Evolutionary conservation across 345 rosid species (phyloP).

Genomic region (Dimocarpus longan): DNA sequence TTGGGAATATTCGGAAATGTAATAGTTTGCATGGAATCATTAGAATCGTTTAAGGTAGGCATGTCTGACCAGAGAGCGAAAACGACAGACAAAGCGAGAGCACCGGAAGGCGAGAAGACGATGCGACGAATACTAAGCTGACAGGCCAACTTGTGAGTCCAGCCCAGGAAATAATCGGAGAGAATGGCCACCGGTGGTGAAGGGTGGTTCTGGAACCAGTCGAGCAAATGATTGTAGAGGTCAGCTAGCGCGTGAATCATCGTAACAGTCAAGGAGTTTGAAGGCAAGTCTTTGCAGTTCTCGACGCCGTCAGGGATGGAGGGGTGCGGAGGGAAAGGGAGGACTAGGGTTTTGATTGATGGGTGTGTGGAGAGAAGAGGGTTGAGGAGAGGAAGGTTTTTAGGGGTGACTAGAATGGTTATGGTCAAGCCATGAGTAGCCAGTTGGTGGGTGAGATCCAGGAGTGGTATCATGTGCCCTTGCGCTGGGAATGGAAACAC

Average conservation of each 20-base stretch:
- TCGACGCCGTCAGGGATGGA: no score
- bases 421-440: constrained; percentile 48
- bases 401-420: constrained; percentile 50
- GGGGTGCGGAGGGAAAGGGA: constrained; percentile 18
- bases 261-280: no score
- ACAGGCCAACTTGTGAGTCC: constrained; percentile 57
- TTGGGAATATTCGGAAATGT: constrained; percentile 44
- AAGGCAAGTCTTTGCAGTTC: no score
- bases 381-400: constrained; percentile 41
- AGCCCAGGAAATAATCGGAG: constrained; percentile 70
- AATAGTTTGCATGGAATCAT: not conserved
- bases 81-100: constrained; percentile 33
- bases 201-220: constrained; percentile 47
- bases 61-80: constrained; percentile 30
- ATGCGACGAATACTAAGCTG: constrained; percentile 42
- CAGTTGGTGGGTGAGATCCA: constrained; percentile 59
- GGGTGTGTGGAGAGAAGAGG: constrained; percentile 40
- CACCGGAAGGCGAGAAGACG: constrained; percentile 65
- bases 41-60: constrained; percentile 17
- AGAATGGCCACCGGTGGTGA: constrained; percentile 60
- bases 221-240: constrained; percentile 42
- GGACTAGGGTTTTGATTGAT: constrained; percentile 29
- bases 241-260: not conserved
- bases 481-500: constrained; percentile 55
- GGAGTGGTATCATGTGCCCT: constrained; percentile 74